Evolutionary conservation across 805 yeast species (phyloP), one percentile per base, ranked within the genome.

Genomic region (Wickerhamiella hasegawae): DNA sequence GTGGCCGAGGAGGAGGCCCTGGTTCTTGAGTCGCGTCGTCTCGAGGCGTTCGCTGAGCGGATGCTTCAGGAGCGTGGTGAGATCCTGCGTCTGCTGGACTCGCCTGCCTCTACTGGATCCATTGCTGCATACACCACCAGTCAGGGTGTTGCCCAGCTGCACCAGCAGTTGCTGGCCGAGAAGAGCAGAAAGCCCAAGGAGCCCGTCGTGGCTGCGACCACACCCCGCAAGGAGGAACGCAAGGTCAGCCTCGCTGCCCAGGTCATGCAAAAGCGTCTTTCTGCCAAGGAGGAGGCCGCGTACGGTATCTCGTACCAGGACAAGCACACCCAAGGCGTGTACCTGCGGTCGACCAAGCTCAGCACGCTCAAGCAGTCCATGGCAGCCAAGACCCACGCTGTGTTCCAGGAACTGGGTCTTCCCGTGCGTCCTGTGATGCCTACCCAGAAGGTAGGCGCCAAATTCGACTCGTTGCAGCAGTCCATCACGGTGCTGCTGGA

Each of bases 1-100:
- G 81, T 90, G 31, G 97, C 97, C 0, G 98, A 90, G 59, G 99
- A 90, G 52, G 97, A 90, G 54, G 83, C 94, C 0, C 62, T 90
- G 33, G 81, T 90, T 9, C 75, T 87, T 21, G 98, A 90, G 53
- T 92, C 96, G 2, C 70, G 93, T 33, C 75, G 87, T 44, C 81
- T 90, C 42, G 97, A 90, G 51, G 69, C 83, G 38, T 81, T 93
- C 2, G 93, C 96, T 0, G 85, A 83, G 60, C 79, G 81, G 54
- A 79, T 87, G 65, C 65, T 84, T 35, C 60, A 66, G 32, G 98
- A 90, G 53, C 67, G 98, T 44, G 76, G 82, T 2, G 75, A 79
- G 33, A 55, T 90, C 24, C 59, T 90, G 31, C 73, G 79, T 18
- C 60, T 85, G 20, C 62, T 90, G 38, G 97, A 90, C 50, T 76